A percentile compares a stretch with the other conserved stretches of the same genome.
Evolutionary conservation across 371 early-diverging fungal genomes (phyloP).

Genomic region (Choanephora cucurbitarum): DNA sequence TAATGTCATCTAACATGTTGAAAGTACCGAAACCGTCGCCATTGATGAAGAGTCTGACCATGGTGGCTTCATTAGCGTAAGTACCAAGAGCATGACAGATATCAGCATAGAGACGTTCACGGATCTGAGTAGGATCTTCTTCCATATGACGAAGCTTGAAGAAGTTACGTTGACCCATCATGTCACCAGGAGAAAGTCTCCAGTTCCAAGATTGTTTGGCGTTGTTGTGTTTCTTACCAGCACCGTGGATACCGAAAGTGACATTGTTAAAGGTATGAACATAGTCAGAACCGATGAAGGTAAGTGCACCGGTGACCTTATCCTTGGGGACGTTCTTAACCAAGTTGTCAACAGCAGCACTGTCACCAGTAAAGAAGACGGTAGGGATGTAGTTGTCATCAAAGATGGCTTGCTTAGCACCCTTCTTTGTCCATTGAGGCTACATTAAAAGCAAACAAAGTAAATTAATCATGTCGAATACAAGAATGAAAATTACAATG

Average conservation of each 20-base stretch:
- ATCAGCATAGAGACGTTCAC: conserved; percentile 60
- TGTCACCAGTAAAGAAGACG: conserved; percentile 44
- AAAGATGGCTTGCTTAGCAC: conserved; percentile 40
- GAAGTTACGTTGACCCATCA: conserved; percentile 44
- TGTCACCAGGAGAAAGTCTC: conserved; percentile 32
- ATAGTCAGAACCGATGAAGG: conserved; percentile 47
- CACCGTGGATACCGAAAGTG: conserved; percentile 52
- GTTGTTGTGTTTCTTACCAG: conserved; percentile 59
- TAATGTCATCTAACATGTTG: conserved; percentile 56
- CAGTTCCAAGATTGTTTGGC: conserved; percentile 64
- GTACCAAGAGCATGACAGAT: conserved; percentile 51
- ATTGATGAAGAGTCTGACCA: conserved; percentile 57
- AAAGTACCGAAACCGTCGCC: conserved; percentile 53
- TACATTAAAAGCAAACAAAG: conserved; percentile 11
- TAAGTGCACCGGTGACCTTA: conserved; percentile 34
- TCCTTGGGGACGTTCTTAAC: conserved; percentile 30
- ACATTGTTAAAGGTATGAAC: conserved; percentile 40
- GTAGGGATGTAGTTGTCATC: conserved; percentile 57
- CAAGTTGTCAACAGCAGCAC: conserved; percentile 25
- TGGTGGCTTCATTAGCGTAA: conserved; percentile 53
- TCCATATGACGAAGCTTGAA: conserved; percentile 63
- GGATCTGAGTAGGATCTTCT: conserved; percentile 62
- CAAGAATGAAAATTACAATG: background rate
- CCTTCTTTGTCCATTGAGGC: conserved; percentile 56
- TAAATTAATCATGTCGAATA: background rate